Evolutionary conservation across 1,284 basidiomycete species (phyloP), one percentile per base, ranked within the genome.

Genomic region (Vanrija pseudolonga): DNA sequence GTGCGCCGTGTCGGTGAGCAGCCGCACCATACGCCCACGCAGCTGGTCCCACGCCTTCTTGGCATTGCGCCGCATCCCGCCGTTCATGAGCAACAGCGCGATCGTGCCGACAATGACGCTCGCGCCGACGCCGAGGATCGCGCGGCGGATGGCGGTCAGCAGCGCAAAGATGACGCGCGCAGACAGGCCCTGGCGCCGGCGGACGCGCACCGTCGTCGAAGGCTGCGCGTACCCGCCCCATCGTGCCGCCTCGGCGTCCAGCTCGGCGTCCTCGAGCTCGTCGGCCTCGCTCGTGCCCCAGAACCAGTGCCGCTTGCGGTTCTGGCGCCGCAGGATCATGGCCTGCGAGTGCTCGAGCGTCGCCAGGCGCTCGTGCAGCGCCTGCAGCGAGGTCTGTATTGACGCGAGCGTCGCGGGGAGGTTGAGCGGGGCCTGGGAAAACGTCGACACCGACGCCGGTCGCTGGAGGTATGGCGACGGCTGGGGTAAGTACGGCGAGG

Each of bases 301-400:
- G 55, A 67, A 67, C 69, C 72, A 75, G 14, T 55, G 59, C 40
- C 62, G 59, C 18, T 57, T 55, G 32, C 62, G 51, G 37, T 64
- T 66, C 3, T 67, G 62, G 20, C 64, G 57, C 8, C 71, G 53
- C 17, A 75, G 55, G 1, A 73, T 56, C 49, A 71, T 57, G 6
- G 66, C 56, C 51, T 77, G 75, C 2, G 65, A 63, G 9, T 71
- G 66, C 45, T 94, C 91, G 18, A 94, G 77, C 6, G 81, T 80
- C 62, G 90, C 86, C 24, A 98, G 79, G 12, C 94, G 85, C 74
- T 97, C 94, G 36, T 86, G 88, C 38, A 98, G 81, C 1, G 93
- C 92, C 1, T 90, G 88, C 8, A 98, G 79, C 55, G 93, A 90
- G 0, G 87, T 86, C 71, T 98, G 94, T 39, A 77, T 77, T 51